Evolutionary conservation across 2,329 filamentous ascomycete species (phyloP).

Genomic region (Chrysoporthe puriensis): DNA sequence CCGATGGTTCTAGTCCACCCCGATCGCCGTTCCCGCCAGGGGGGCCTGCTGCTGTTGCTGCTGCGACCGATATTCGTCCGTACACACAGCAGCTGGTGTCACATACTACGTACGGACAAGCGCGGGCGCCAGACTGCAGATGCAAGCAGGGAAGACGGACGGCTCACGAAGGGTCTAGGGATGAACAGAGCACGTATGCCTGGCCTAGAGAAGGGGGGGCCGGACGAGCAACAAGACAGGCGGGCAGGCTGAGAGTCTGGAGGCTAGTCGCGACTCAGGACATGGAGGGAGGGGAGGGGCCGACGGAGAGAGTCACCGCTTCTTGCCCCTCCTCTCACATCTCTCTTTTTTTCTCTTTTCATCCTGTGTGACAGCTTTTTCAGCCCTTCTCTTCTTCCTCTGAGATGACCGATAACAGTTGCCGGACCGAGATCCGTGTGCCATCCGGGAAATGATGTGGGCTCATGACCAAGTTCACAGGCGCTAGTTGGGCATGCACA

Average conservation of each 20-base stretch:
- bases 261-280: not conserved
- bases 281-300: not conserved
- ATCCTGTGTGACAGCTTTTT: not conserved
- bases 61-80: not conserved
- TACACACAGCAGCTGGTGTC: not conserved
- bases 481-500: not conserved
- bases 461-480: not conserved
- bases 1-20: not conserved
- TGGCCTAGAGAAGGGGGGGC: not conserved
- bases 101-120: not conserved
- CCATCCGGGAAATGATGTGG: not conserved
- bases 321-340: not conserved
- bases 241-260: not conserved
- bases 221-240: not conserved
- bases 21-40: not conserved
- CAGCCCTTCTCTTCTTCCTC: not conserved
- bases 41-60: not conserved
- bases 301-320: not conserved
- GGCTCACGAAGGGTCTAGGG: not conserved
- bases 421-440: constrained; percentile 12
- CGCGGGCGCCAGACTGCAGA: not conserved
- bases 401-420: constrained; percentile 1
- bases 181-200: not conserved
- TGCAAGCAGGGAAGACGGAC: not conserved
- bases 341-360: not conserved